A percentile compares a stretch with the other conserved stretches of the same genome.
These are phyloP conservation scores for Gossypium raimondii DNA, from an alignment of 345 rosid genomes.

Conservation along the genomic window DNA sequence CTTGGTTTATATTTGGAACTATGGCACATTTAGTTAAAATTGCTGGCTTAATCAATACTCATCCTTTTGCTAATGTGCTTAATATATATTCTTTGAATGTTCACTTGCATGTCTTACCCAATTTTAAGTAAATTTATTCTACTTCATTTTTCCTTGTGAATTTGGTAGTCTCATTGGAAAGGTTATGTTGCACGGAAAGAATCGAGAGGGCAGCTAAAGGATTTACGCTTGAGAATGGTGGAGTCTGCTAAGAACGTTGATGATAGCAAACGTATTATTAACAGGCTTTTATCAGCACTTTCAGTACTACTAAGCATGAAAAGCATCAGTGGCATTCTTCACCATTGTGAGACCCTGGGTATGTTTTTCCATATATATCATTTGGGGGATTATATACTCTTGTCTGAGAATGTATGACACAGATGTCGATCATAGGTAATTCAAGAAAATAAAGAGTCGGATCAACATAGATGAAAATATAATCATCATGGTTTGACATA, in stretches of 20 bases:
- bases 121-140: neutral
- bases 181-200: constrained; percentile 71
- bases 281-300: constrained; percentile 72
- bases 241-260: constrained; percentile 75
- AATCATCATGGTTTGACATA: neutral
- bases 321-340: constrained; percentile 78
- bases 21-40: neutral
- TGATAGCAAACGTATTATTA: constrained; percentile 70
- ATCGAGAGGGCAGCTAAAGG: constrained; percentile 51
- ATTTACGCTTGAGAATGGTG: constrained; percentile 60
- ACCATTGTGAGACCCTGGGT: constrained; percentile 78
- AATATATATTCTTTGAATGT: neutral
- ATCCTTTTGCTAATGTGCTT: neutral
- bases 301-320: constrained; percentile 69
- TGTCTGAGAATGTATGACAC: neutral
- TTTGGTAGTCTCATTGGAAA: constrained; percentile 74
- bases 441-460: neutral
- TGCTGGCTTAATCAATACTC: neutral
- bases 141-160: constrained; percentile 9
- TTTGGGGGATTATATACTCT: too few species aligned
- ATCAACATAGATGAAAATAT: neutral
- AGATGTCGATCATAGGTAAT: neutral
- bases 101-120: neutral
- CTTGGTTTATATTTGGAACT: neutral
- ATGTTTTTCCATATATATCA: constrained; percentile 19